phyloP scores from a whole-genome alignment of 805 yeast species.

The Saccharomycopsis javanensis region DNA sequence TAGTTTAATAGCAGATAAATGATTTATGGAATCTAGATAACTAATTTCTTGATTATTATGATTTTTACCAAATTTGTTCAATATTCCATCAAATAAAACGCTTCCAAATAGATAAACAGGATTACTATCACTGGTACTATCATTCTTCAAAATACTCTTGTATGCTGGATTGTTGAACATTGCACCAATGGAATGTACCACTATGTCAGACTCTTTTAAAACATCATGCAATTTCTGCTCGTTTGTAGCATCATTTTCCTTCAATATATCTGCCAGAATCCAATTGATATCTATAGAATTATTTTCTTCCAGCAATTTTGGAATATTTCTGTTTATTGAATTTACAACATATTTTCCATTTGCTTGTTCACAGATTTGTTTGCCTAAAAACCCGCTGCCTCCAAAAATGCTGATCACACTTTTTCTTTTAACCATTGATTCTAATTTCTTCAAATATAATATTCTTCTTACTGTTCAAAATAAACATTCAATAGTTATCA shows the following conservation, averaged over 20 bases:
- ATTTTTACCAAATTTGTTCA: neutral
- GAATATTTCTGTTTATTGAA: constrained; percentile 54
- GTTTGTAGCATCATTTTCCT: constrained; percentile 43
- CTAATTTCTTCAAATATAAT: no score
- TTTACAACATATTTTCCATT: constrained; percentile 48
- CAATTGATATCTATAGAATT: constrained; percentile 45
- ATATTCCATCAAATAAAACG: constrained; percentile 37
- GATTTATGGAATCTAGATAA: constrained; percentile 1
- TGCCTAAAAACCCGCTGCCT: constrained; percentile 77
- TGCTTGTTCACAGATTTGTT: constrained; percentile 60
- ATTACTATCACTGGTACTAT: neutral
- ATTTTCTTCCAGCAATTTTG: constrained; percentile 25
- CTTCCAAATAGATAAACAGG: constrained; percentile 20
- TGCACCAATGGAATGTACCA: constrained; percentile 78
- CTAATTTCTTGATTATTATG: neutral
- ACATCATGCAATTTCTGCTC: constrained; percentile 33
- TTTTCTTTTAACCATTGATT: neutral
- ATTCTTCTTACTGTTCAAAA: no score
- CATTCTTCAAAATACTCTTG: constrained; percentile 36
- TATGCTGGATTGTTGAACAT: constrained; percentile 61
- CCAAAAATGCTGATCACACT: constrained; percentile 49
- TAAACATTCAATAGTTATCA: no score
- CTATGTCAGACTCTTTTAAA: constrained; percentile 36
- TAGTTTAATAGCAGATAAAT: constrained; percentile 4
- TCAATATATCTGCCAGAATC: constrained; percentile 58